phyloP scores from a whole-genome alignment of 495 filamentous ascomycete species.

The Astrothelium macrocarpum region DNA sequence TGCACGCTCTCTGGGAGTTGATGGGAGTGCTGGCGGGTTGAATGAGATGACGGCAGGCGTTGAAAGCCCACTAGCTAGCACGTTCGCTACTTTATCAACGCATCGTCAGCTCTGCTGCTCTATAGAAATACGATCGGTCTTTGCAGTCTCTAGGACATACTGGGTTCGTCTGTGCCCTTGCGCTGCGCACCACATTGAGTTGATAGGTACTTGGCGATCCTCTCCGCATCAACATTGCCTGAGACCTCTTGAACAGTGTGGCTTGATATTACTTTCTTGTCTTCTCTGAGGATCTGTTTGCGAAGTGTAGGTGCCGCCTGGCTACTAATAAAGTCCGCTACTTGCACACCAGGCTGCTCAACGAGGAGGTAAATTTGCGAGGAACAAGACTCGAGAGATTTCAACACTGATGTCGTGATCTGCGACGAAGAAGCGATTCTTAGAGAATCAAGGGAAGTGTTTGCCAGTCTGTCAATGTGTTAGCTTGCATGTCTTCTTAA shows the following conservation, averaged over 20 bases:
- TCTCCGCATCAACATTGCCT: slow-evolving; percentile 12
- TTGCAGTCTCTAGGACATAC: slow-evolving; percentile 2
- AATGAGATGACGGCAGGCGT: slow-evolving; percentile 36
- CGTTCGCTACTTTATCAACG: not conserved
- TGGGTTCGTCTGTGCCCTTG: not conserved
- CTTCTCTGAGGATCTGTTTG: not conserved
- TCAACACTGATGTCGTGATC: slow-evolving; percentile 28
- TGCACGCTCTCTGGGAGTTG: slow-evolving; percentile 32
- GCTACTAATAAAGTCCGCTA: not conserved
- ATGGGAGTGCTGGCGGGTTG: slow-evolving; percentile 41
- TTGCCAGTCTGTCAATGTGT: slow-evolving; percentile 3
- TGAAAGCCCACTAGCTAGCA: not conserved
- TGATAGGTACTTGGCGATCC: not conserved
- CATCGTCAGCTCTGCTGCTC: not conserved
- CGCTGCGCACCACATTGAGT: not conserved
- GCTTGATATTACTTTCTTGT: not conserved
- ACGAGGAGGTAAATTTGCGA: not conserved
- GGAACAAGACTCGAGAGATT: slow-evolving; percentile 51
- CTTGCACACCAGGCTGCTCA: not conserved
- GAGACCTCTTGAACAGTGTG: slow-evolving; percentile 24
- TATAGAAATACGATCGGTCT: not conserved
- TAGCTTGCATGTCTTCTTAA: not conserved
- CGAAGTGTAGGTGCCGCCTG: not conserved
- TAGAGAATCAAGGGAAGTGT: slow-evolving; percentile 23
- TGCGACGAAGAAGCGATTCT: slow-evolving; percentile 34